Base-by-base conservation (phyloP, 768 basidiomycete genomes). In the Russula olivacea region DNA sequence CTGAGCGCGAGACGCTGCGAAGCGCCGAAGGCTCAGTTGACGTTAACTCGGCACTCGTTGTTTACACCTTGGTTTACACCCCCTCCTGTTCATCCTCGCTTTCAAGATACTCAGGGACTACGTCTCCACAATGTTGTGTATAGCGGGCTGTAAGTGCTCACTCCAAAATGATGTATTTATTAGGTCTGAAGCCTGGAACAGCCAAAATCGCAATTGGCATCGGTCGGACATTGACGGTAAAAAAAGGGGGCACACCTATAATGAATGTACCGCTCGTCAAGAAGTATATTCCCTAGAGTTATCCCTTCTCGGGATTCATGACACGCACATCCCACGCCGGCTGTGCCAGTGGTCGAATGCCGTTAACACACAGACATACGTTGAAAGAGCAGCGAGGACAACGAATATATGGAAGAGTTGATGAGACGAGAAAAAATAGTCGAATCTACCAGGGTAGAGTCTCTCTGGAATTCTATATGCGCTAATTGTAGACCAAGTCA, bases 391-490 rank as follows among this genome's bases (percentile, higher is more conserved):
- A 11, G 88, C 90, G 28, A 85, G 73, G 58, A 92, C 78, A 41
- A 95, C 92, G 69, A 82, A 85, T 64, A 86, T 72, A 71, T 95
- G 94, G 74, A 97, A 95, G 68, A 96, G 88, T 74, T 95, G 91
- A 76, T 96, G 93, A 21, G 89, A 92, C 0, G 89, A 81, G 59
- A 86, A 80, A 69, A 91, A 81, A 69, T 81, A 80, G 75, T 94
- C 92, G 74, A 93, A 93, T 66, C 74, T 81, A 41, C 92, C 91
- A 6, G 91, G 91, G 8, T 78, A 76, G 64, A 86, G 75, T 43
- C 84, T 79, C 70, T 95, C 93, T 49, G 92, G 93, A 59, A 92
- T 80, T 55, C 91, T 83, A 71, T 87, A 86, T 53, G 91, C 91
- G 75, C 93, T 95, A 73, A 25, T 41, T 41, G 47, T 25, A 28